These are phyloP conservation scores for Citrus mangshanensis DNA, from an alignment of 345 rosid species.

Conservation along the genomic window DNA sequence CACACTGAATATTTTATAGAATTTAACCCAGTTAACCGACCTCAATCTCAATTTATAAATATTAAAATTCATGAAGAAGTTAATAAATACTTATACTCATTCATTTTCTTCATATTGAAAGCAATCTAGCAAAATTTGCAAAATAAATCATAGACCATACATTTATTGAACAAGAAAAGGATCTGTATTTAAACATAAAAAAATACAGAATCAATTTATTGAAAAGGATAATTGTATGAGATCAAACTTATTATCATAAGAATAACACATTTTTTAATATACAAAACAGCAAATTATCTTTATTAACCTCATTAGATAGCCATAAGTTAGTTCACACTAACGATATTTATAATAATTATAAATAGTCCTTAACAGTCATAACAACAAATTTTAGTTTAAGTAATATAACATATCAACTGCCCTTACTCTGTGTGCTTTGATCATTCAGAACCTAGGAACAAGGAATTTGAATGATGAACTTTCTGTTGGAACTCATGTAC, in stretches of 20 bases:
- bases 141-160: not conserved
- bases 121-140: not conserved
- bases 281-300: not conserved
- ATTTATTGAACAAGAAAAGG: not conserved
- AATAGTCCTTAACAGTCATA: not conserved
- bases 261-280: too few relatives aligned
- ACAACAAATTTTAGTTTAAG: not conserved
- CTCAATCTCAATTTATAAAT: not conserved
- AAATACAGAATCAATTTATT: too few relatives aligned
- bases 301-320: not conserved
- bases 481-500: constrained; percentile 25
- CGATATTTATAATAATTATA: too few relatives aligned
- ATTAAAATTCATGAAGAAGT: not conserved
- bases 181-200: too few relatives aligned
- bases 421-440: not conserved
- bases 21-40: not conserved
- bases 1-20: not conserved
- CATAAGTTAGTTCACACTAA: not conserved
- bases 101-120: not conserved
- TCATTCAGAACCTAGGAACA: not conserved
- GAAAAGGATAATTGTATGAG: too few relatives aligned
- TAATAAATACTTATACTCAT: not conserved
- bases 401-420: not conserved
- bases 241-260: too few relatives aligned
- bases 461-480: not conserved